Percentiles rank a stretch among this genome's conserved stretches.
These are phyloP conservation scores for Emericellopsis terricola DNA, from an alignment of 495 filamentous ascomycete species.

Conservation along the genomic window DNA sequence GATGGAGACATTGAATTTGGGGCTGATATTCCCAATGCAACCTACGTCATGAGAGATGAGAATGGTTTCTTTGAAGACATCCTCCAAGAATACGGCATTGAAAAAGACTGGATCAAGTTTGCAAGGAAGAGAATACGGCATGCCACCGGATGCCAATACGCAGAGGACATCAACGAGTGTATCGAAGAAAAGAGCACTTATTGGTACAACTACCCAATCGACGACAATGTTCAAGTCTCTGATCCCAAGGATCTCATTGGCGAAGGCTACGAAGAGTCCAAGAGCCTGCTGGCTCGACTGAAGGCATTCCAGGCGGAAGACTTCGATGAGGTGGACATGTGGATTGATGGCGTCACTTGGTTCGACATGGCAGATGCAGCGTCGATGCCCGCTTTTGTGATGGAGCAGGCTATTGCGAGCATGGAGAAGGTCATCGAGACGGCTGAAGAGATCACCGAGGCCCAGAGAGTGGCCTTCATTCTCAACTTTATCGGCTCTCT, in stretches of 20 bases:
- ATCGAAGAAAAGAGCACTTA: not conserved
- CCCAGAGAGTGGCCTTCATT: not conserved
- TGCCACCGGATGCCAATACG: conserved; percentile 1
- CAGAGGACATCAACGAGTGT: not conserved
- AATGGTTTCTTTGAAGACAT: not conserved
- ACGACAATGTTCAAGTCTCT: not conserved
- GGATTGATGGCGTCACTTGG: not conserved
- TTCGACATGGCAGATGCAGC: too few relatives aligned
- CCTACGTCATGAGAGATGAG: not conserved
- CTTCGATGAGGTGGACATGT: not conserved
- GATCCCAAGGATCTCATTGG: conserved; percentile 3
- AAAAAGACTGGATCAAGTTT: conserved; percentile 2
- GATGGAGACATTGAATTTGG: not conserved
- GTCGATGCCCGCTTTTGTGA: not conserved
- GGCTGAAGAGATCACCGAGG: conserved; percentile 1
- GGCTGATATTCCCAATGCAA: not conserved
- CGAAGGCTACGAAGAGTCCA: not conserved
- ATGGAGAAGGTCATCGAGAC: conserved; percentile 1
- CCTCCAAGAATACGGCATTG: not conserved
- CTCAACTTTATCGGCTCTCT: not conserved
- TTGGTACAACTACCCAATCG: not conserved
- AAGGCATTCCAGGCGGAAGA: not conserved
- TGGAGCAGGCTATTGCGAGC: not conserved
- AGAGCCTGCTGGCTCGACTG: not conserved
- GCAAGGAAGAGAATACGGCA: not conserved